phyloP scores from a whole-genome alignment of 106 monocot genomes.

The Narthecium ossifragum region DNA sequence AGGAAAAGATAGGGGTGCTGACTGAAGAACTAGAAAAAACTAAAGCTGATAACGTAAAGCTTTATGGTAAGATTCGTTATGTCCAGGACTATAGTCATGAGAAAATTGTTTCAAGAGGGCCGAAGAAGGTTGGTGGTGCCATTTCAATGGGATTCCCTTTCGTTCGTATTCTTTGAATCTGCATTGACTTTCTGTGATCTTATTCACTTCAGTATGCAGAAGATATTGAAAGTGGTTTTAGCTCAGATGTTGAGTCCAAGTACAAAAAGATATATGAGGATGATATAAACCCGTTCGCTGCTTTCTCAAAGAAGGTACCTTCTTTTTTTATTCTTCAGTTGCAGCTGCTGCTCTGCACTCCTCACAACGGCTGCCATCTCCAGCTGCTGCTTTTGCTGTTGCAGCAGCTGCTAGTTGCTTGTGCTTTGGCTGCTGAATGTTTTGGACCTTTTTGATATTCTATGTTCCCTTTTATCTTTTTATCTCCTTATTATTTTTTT shows the following conservation, averaged over 20 bases:
- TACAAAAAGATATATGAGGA: constrained; percentile 99
- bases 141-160: not conserved
- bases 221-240: constrained; percentile 93
- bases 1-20: constrained; percentile 75
- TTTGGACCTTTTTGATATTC: too few relatives aligned
- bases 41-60: constrained; percentile 96
- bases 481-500: too few relatives aligned
- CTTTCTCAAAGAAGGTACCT: constrained; percentile 92
- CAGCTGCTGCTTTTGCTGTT: too few relatives aligned
- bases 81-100: constrained; percentile 95
- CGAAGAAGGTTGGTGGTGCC: constrained; percentile 58
- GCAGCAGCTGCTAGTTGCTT: too few relatives aligned
- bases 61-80: constrained; percentile 95
- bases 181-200: not conserved
- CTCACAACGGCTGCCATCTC: too few relatives aligned
- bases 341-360: too few relatives aligned
- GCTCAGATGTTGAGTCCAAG: constrained; percentile 94
- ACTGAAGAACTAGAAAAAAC: constrained; percentile 80
- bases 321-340: not conserved
- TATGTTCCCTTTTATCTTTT: too few relatives aligned
- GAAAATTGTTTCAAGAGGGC: constrained; percentile 88
- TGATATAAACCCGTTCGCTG: constrained; percentile 99
- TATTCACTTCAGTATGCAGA: constrained; percentile 62
- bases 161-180: not conserved
- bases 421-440: too few relatives aligned